Base-by-base conservation (phyloP, 2,329 filamentous ascomycete genomes). In the Hypoxylon sp. region DNA sequence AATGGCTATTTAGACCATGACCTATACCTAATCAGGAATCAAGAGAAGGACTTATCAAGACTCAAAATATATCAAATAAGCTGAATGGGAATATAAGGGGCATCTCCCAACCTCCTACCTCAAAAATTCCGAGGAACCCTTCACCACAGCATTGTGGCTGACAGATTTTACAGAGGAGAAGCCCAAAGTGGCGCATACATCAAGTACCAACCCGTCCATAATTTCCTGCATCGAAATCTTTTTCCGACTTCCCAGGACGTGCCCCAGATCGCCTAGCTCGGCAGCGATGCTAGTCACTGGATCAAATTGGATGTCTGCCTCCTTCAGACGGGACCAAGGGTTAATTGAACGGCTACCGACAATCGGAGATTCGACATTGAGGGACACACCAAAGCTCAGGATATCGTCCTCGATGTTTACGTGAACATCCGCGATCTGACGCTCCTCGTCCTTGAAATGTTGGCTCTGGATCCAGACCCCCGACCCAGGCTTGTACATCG, bases 351-450 rank as follows among this genome's bases (percentile, higher is more conserved):
- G 12, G 11, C 5, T n/a, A 8, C 41, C 50, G n/a, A 27, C 2
- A n/a, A 47, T 25, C 2, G 16, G 56, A 21, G 6, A 46, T 12
- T 53, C 47, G 7, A 53, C 16, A 11, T 53, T 53, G 16, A 52
- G 39, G 29, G 46, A 8, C 6, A 48, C 23, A 14, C 29, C 32
- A n/a, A 45, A 43, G 21, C 45, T 55, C 21, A 37, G 25, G 11
- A 61, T 50, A n/a, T 45, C 30, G 7, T 52, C 46, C 23, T 50
- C 5, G 8, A 51, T 23, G 11, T 12, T 19, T n/a, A 41, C 34
- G 19, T 19, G 23, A 30, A 46, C 9, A 23, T 59, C 46, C 27
- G 45, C 37, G 39, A 52, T 45, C 23, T 58, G 43, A 41, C 34
- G 27, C 19, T 19, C 25, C n/a, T 25, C 9, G 5, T 50, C 45